Evolutionary conservation across 1,284 basidiomycete genomes (phyloP), one percentile per base, ranked within the genome.

Genomic region (Cryptococcus sp.): DNA sequence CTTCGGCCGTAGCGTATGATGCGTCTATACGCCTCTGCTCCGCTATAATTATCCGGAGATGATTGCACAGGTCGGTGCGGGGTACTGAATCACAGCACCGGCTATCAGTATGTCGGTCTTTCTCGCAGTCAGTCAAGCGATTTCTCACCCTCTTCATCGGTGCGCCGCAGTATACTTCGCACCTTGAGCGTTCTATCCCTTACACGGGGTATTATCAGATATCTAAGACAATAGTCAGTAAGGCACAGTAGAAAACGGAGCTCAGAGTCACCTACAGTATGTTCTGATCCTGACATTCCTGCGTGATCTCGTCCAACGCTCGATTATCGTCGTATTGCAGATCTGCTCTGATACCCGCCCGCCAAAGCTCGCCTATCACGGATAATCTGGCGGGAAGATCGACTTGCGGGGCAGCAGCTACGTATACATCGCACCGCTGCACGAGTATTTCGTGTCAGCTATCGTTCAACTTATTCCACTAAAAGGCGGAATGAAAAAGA

Each of bases 381-480:
- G 78, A 75, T 47, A 84, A 73, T 6, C 83, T 73, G 5, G 74
- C 69, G 13, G 78, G 70, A 6, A 83, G 71, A 58, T 82, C 72
- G 0, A 80, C 80, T 0, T 78, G 76, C 5, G 73, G 72, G 49
- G 80, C 80, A 1, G 74, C 74, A 5, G 81, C 80, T 2, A 85
- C 78, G 59, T 84, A 85, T 20, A 83, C 82, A 63, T 84, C 83
- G 60, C 82, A 83, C 26, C 83, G 78, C 54, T 82, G 70, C 5
- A 77, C 72, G 25, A 76, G 71, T 70, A 73, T 77, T 0, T 19
- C 8, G n/a, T 45, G 47, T 51, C 39, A 52, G 29, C 26, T 26
- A 39, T 15, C 13, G 41, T 8, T 22, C 29, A 34, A 34, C 41
- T 16, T 44, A 8, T 8, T 16, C 41, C 11, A 6, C 8, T n/a